Evolutionary conservation across 2,329 filamentous ascomycete species (phyloP).

Genomic region (Colletotrichum acutatum): DNA sequence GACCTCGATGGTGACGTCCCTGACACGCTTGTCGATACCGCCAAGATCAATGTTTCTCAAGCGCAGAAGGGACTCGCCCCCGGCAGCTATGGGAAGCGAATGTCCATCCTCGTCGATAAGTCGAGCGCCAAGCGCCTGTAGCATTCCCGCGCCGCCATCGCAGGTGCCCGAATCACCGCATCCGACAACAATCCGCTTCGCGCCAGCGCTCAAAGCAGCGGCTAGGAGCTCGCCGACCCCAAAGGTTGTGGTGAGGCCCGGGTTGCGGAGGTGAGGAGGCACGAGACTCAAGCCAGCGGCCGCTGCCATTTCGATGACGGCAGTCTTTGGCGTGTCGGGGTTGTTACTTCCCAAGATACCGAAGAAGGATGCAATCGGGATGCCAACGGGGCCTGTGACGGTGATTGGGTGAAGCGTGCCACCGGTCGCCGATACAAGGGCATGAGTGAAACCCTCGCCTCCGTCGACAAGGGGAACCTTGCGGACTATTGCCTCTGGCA

Average conservation of each 20-base stretch:
- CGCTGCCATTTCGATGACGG: slow-evolving; percentile 64
- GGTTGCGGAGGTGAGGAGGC: slow-evolving; percentile 54
- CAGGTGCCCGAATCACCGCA: slow-evolving; percentile 66
- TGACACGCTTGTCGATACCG: slow-evolving; percentile 49
- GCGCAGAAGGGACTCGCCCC: slow-evolving; percentile 51
- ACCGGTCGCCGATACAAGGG: slow-evolving; percentile 54
- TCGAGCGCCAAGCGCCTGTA: slow-evolving; percentile 61
- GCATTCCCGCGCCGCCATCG: slow-evolving; percentile 64
- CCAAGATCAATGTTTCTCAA: slow-evolving; percentile 53
- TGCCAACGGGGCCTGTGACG: slow-evolving; percentile 57
- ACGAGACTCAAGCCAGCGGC: slow-evolving; percentile 63
- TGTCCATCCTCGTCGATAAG: slow-evolving; percentile 51
- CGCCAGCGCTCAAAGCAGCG: slow-evolving; percentile 57
- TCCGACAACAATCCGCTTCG: slow-evolving; percentile 58
- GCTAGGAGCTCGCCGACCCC: slow-evolving; percentile 61
- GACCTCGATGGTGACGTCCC: slow-evolving; percentile 55
- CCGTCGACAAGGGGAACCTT: slow-evolving; percentile 64
- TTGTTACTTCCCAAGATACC: slow-evolving; percentile 51
- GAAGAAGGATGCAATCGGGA: slow-evolving; percentile 55
- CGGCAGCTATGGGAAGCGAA: slow-evolving; percentile 50
- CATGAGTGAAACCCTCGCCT: slow-evolving; percentile 62
- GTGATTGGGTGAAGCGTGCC: slow-evolving; percentile 50
- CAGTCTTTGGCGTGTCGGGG: slow-evolving; percentile 45
- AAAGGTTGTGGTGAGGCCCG: slow-evolving; percentile 60
- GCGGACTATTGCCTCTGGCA: slow-evolving; percentile 53